Evolutionary conservation across 2,329 filamentous ascomycete species (phyloP), one percentile per base, ranked within the genome.

Genomic region (Epichloe uncinata): DNA sequence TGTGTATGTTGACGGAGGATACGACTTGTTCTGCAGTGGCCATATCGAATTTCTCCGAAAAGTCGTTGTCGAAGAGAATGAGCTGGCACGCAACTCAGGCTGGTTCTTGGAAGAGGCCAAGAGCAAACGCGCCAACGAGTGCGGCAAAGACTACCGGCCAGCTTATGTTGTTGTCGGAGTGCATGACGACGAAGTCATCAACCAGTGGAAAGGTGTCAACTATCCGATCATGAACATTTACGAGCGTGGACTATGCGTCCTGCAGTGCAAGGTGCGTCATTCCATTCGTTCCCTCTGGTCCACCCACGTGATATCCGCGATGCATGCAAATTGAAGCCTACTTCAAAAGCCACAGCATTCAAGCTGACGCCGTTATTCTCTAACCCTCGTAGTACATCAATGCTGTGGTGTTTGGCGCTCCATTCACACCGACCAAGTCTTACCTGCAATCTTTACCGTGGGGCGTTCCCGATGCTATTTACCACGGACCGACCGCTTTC

Each of bases 201-300:
- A 98, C 68, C 74, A 84, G 60, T 94, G 89, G 85, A 97, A 97
- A 69, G 91, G 93, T 36, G 77, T 96, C 60, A 98, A 98, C 70
- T 98, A 96, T 64, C 93, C 93, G 26, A 97, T 98, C 70, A 98
- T 98, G 93, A 98, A 97, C 72, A 90, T 95, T 51, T 95, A 91
- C 61, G 93, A 98, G 73, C 84, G 93, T 41, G 90, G 90, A 2
- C 80, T 98, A 20, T 98, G 93, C 64, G 91, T 97, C 33, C 72
- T 97, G 54, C 93, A 98, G 63, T 98, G 93, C 73, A 85, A 85
- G 66, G 87, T 91, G 73, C 60, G 78, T 66, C 20, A 7, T 42
- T 20, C 20, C 11, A 41, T 15, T 11, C 12, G 3, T 12, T 9
- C 22, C 36, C 12, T 34, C 22, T 30, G 12, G 26, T 33, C 7